phyloP scores from a whole-genome alignment of 345 rosid genomes.

The Psidium friedrichsthalianum region DNA sequence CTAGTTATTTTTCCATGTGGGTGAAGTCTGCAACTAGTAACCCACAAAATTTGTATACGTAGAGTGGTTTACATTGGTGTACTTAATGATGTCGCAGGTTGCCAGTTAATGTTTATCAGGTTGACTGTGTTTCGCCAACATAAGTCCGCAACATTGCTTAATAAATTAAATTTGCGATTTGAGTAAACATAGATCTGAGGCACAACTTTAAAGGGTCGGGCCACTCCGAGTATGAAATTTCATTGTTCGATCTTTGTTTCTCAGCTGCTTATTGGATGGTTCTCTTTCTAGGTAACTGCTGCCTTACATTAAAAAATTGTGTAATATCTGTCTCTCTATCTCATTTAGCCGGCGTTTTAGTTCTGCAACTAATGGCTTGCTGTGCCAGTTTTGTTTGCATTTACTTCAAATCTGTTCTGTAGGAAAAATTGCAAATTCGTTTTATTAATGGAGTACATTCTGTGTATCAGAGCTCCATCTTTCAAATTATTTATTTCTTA shows the following conservation, averaged over 20 bases:
- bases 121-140: not conserved
- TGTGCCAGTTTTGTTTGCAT: not conserved
- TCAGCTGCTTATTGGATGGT: not conserved
- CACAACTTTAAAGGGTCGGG: not conserved
- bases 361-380: not conserved
- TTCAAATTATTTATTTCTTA: not conserved
- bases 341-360: not conserved
- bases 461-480: not conserved
- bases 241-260: not conserved
- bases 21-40: not conserved
- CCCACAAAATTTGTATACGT: not conserved
- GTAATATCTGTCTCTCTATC: no score
- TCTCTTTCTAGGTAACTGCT: not conserved
- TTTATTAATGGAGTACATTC: not conserved
- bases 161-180: not conserved
- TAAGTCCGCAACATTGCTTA: not conserved
- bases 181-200: not conserved
- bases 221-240: not conserved
- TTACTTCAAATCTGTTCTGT: not conserved
- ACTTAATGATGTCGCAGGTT: not conserved
- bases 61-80: not conserved
- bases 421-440: not conserved
- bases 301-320: not conserved
- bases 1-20: not conserved
- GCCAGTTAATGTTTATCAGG: not conserved